These are phyloP conservation scores for Arthroderma sp. DNA, from an alignment of 2,329 filamentous ascomycete genomes.

Conservation along the genomic window DNA sequence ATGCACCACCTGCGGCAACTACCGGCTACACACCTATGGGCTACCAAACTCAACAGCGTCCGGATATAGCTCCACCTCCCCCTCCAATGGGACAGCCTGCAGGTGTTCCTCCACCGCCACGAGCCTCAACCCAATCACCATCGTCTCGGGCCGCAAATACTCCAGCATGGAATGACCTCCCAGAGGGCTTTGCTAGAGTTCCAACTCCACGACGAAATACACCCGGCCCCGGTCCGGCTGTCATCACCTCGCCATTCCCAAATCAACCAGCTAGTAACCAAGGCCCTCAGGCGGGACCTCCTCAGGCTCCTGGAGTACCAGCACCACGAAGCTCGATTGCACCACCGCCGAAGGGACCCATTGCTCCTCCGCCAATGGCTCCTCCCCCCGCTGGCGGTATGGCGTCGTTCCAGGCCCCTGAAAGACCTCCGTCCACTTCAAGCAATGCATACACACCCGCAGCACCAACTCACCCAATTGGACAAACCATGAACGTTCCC, in stretches of 20 bases:
- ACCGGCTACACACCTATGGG: conserved; percentile 30
- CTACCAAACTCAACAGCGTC: conserved; percentile 43
- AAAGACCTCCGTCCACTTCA: conserved; percentile 43
- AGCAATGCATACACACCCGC: conserved; percentile 51
- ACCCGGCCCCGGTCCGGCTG: conserved; percentile 46
- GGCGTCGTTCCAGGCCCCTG: conserved; percentile 37
- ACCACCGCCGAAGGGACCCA: conserved; percentile 9
- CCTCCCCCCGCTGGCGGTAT: conserved; percentile 52
- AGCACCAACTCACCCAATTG: conserved; percentile 25
- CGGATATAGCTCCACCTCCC: conserved; percentile 17
- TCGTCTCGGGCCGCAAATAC: conserved; percentile 47
- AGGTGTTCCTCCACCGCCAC: conserved; percentile 46
- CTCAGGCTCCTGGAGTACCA: conserved; percentile 34
- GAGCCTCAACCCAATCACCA: conserved; percentile 54
- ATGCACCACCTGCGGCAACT: conserved; percentile 19
- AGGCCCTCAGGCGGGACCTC: conserved; percentile 12
- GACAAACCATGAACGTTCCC: conserved; percentile 28
- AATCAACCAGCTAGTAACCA: conserved; percentile 41
- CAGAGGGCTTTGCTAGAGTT: conserved; percentile 61
- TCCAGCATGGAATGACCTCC: conserved; percentile 88
- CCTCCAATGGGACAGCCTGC: conserved; percentile 23
- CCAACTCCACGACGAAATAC: conserved; percentile 61
- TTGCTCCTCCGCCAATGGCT: conserved; percentile 51
- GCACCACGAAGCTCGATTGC: conserved; percentile 37
- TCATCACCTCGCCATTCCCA: conserved; percentile 64